These are phyloP conservation scores for Agaricus blazei DNA, from an alignment of 768 basidiomycete genomes.

Conservation along the genomic window DNA sequence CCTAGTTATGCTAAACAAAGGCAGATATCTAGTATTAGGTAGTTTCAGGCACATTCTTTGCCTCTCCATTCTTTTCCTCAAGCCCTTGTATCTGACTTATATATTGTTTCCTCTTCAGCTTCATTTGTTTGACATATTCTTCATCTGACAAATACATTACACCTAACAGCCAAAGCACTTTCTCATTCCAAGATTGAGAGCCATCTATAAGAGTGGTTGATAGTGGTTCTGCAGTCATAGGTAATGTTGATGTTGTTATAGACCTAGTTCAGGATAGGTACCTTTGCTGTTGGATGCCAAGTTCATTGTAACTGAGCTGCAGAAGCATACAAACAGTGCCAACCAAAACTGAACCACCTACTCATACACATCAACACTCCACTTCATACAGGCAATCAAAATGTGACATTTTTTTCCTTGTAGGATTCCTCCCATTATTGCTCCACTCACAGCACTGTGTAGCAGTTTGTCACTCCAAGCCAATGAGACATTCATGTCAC, in stretches of 20 bases:
- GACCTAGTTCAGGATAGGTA: conserved; percentile 35
- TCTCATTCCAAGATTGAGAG: conserved; percentile 3
- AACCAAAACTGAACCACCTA: conserved; percentile 66
- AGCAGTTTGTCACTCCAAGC: conserved; percentile 55
- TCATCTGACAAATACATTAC: conserved; percentile 62
- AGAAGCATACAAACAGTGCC: conserved; percentile 52
- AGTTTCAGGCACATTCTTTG: conserved; percentile 20
- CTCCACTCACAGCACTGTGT: conserved; percentile 71
- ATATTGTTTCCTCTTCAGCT: conserved; percentile 48
- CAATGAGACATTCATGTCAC: conserved; percentile 28
- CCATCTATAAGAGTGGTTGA: too few relatives aligned
- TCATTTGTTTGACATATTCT: conserved; percentile 60
- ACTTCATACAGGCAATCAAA: neutral
- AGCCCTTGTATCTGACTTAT: conserved; percentile 55
- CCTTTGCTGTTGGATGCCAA: conserved; percentile 54
- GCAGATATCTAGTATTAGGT: neutral
- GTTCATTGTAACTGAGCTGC: conserved; percentile 69
- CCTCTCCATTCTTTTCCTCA: conserved; percentile 35
- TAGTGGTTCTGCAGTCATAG: neutral
- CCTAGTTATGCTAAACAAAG: neutral
- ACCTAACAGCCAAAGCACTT: conserved; percentile 40
- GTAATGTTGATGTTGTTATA: conserved; percentile 10
- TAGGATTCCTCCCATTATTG: conserved; percentile 55
- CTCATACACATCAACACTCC: neutral
- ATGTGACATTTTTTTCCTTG: conserved; percentile 49